These are phyloP conservation scores for Exobasidium rhododendri DNA, from an alignment of 1,284 basidiomycete species.

Conservation along the genomic window DNA sequence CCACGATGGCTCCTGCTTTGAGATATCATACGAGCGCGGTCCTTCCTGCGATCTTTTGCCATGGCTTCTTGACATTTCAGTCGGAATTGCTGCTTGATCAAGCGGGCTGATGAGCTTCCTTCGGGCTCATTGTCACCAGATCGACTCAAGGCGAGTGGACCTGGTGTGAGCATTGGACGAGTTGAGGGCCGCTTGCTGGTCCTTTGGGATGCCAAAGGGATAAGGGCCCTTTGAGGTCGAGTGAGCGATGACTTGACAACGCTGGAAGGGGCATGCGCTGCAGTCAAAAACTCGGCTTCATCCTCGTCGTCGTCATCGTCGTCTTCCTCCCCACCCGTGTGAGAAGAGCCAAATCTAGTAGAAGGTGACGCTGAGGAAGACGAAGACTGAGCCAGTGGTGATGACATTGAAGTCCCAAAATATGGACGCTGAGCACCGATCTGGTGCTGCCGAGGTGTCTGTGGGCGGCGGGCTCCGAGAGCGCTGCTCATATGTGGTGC, in stretches of 20 bases:
- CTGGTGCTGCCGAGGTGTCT: not conserved
- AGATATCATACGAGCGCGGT: slow-evolving; percentile 7
- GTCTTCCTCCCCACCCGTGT: not conserved
- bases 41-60: slow-evolving; percentile 8
- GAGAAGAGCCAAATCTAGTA: not conserved
- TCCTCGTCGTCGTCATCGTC: not conserved
- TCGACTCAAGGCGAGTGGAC: not conserved
- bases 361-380: slow-evolving; percentile 3
- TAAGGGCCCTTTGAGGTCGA: not conserved
- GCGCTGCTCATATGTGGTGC: not conserved
- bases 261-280: not conserved
- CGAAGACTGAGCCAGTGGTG: not conserved
- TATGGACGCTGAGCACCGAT: not conserved
- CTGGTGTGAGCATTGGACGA: slow-evolving; percentile 6
- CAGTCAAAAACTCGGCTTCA: not conserved
- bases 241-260: not conserved
- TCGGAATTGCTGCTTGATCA: slow-evolving; percentile 14
- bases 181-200: not conserved
- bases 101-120: not conserved
- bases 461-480: not conserved
- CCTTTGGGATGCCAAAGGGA: too few species aligned
- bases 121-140: not conserved
- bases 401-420: not conserved
- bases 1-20: not conserved
- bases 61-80: slow-evolving; percentile 16